A percentile compares a stretch with the other conserved stretches of the same genome.
phyloP scores from a whole-genome alignment of 768 basidiomycete species.

The Suillus hirtellus region DNA sequence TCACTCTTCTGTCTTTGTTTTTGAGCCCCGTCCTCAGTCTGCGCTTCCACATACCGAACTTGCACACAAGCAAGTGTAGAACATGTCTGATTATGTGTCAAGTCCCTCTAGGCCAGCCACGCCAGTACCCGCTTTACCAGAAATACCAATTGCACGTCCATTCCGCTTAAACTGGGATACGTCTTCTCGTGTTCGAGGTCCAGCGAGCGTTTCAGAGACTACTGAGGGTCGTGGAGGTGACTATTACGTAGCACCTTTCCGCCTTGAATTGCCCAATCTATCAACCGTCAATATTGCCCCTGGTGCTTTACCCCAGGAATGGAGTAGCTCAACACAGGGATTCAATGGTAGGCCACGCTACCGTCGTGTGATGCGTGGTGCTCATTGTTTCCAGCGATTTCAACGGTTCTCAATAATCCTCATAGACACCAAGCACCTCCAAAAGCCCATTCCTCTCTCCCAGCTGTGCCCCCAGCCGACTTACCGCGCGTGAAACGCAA shows the following conservation, averaged over 20 bases:
- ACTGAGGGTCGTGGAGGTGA: conserved; percentile 67
- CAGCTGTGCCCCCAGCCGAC: conserved; percentile 67
- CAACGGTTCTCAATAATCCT: conserved; percentile 90
- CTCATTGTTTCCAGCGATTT: conserved; percentile 67
- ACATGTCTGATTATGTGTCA: conserved; percentile 47
- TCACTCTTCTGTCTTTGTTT: neutral
- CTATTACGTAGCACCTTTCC: conserved; percentile 47
- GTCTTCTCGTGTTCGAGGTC: conserved; percentile 54
- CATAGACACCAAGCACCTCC: conserved; percentile 83
- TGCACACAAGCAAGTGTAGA: conserved; percentile 5
- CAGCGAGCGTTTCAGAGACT: conserved; percentile 74
- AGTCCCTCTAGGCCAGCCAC: conserved; percentile 59
- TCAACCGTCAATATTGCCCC: conserved; percentile 50
- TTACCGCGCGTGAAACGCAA: conserved; percentile 78
- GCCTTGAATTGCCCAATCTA: conserved; percentile 45
- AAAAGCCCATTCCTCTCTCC: conserved; percentile 81
- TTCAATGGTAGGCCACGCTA: conserved; percentile 71
- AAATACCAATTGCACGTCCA: conserved; percentile 50
- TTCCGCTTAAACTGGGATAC: conserved; percentile 81
- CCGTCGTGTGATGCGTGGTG: neutral
- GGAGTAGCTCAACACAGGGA: conserved; percentile 82
- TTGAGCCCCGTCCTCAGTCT: neutral
- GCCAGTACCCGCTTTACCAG: conserved; percentile 48
- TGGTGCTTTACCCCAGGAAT: conserved; percentile 57
- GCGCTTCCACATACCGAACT: neutral